phyloP scores from a whole-genome alignment of 805 yeast species.

The Groenewaldozyma tartarivorans region DNA sequence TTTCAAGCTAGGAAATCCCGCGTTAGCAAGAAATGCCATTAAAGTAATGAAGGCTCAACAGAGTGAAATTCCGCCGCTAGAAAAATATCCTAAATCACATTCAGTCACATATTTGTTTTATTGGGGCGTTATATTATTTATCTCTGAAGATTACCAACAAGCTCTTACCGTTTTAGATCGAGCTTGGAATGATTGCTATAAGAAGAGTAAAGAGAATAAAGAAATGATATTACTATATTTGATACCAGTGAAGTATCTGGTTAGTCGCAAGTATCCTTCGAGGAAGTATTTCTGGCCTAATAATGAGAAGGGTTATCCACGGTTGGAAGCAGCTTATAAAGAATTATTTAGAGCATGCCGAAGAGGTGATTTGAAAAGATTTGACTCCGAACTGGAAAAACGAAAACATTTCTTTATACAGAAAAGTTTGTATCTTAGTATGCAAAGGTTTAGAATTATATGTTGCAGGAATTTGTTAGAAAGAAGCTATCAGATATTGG shows the following conservation, averaged over 20 bases:
- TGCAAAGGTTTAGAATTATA: constrained; percentile 42
- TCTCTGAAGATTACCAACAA: constrained; percentile 47
- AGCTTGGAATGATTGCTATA: constrained; percentile 36
- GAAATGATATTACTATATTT: constrained; percentile 46
- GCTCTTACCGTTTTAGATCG: constrained; percentile 43
- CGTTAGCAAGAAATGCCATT: constrained; percentile 65
- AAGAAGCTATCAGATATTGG: constrained; percentile 25
- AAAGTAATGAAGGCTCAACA: constrained; percentile 52
- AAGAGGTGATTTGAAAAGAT: constrained; percentile 47
- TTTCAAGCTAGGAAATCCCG: constrained; percentile 53
- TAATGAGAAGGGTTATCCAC: constrained; percentile 22
- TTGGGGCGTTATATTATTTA: constrained; percentile 55
- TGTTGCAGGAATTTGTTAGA: constrained; percentile 45
- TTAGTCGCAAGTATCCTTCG: constrained; percentile 8
- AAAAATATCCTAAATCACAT: constrained; percentile 38
- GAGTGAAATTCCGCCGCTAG: constrained; percentile 42
- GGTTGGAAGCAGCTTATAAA: constrained; percentile 34
- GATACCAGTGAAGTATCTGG: constrained; percentile 53
- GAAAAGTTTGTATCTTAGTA: constrained; percentile 50
- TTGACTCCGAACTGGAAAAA: constrained; percentile 35
- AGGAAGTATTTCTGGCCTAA: not conserved
- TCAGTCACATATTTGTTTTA: constrained; percentile 58
- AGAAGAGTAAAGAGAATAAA: constrained; percentile 24
- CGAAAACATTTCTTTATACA: constrained; percentile 44
- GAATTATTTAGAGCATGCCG: constrained; percentile 40